Conservation (phyloP, 495 filamentous ascomycete genomes). For the Trichoderma erinaceum region DNA sequence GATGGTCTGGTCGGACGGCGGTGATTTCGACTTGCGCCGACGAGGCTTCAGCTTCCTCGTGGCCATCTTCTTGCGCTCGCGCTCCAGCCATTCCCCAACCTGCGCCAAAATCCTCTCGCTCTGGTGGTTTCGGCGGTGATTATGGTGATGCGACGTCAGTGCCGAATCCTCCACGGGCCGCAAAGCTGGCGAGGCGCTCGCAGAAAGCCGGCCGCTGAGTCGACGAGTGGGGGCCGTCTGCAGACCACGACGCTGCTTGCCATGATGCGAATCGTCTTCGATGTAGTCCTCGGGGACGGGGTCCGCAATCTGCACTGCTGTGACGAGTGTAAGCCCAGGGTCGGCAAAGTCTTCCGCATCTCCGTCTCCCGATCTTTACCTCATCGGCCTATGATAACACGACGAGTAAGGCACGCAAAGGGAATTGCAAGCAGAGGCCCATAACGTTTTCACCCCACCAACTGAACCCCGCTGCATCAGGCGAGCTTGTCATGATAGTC, state of each 20-base stretch:
- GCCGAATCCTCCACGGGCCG: slow-evolving; percentile 27
- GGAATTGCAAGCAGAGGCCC: background rate
- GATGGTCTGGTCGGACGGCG: slow-evolving; percentile 18
- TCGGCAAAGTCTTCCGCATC: background rate
- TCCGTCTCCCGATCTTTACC: background rate
- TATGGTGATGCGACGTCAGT: slow-evolving; percentile 28
- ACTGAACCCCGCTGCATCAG: background rate
- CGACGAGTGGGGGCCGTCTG: background rate
- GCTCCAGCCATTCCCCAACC: slow-evolving; percentile 72
- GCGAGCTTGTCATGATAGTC: background rate
- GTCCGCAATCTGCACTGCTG: slow-evolving; percentile 47
- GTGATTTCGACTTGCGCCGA: slow-evolving; percentile 27
- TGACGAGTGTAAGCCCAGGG: slow-evolving; percentile 20
- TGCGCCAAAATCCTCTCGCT: slow-evolving; percentile 58
- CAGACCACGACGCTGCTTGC: slow-evolving; percentile 36
- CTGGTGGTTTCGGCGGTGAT: slow-evolving; percentile 31
- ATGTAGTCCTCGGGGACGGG: slow-evolving; percentile 28
- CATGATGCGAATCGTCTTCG: slow-evolving; percentile 34
- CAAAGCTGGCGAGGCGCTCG: slow-evolving; percentile 26
- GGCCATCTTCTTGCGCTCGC: slow-evolving; percentile 62
- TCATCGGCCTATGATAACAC: background rate
- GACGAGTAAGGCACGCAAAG: slow-evolving; percentile 1
- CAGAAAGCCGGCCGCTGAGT: slow-evolving; percentile 18
- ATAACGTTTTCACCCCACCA: background rate
- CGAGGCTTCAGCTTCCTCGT: slow-evolving; percentile 39